phyloP scores from a whole-genome alignment of 2,329 filamentous ascomycete species.

The Paecilomyces dactylethromorphus region DNA sequence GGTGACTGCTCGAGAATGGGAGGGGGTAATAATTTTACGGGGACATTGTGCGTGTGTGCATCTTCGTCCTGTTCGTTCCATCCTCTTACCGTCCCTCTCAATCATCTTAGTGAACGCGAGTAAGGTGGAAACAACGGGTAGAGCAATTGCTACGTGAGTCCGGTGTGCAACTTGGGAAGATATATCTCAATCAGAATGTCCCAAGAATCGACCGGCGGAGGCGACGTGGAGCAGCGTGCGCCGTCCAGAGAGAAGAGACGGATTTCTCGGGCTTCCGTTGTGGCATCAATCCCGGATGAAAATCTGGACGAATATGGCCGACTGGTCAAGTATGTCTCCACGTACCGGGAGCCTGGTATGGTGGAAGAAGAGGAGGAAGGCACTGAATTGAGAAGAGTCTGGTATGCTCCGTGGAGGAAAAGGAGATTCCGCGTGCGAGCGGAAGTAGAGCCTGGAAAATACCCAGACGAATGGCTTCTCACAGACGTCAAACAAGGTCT shows the following conservation, averaged over 20 bases:
- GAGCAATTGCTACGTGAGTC: not conserved
- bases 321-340: slow-evolving; percentile 61
- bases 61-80: not conserved
- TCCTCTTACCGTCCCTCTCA: not conserved
- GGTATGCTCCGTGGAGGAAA: slow-evolving; percentile 54
- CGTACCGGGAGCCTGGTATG: slow-evolving; percentile 51
- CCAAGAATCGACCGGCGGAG: not conserved
- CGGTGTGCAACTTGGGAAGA: not conserved
- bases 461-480: slow-evolving; percentile 62
- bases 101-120: not conserved
- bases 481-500: slow-evolving; percentile 64
- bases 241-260: slow-evolving; percentile 13
- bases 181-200: not conserved
- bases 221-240: slow-evolving; percentile 4
- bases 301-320: slow-evolving; percentile 57
- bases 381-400: slow-evolving; percentile 45
- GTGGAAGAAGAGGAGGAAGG: slow-evolving; percentile 34
- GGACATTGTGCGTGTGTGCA: not conserved
- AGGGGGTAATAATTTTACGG: not conserved
- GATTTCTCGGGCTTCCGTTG: slow-evolving; percentile 25
- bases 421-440: slow-evolving; percentile 21
- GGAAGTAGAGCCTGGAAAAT: slow-evolving; percentile 25
- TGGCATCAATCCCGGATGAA: slow-evolving; percentile 22
- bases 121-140: not conserved
- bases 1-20: not conserved